Evolutionary conservation across 73 alveolate genomes (phyloP), one percentile per base, ranked within the genome.

Genomic region (Loxodes magnus): DNA sequence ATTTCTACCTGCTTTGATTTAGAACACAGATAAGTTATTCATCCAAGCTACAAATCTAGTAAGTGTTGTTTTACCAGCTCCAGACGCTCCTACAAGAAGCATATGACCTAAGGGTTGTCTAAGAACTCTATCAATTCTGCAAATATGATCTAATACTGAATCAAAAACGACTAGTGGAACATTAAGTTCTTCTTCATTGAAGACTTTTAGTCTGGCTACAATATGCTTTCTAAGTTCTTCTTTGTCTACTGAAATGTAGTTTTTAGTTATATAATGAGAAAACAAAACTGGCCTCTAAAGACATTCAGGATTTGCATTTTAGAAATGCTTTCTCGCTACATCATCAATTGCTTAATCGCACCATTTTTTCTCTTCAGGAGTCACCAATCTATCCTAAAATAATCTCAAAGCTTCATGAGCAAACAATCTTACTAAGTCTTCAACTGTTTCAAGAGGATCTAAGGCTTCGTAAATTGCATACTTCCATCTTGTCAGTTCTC

Each of bases 1-100:
- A 79, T 95, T 94, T 69, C 98, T 92, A 17, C 99, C 99, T 5
- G 98, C 98, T 66, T 94, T 94, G 48, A 94, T 86, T 50, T 94
- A 86, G 84, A 84, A 92, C 21, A 94, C 98, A 2, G 88, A 53
- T 29, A 92, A 78, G 51, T 94, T 92, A 46, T 94, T 94, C 85
- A 92, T 60, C 99, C 99, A 94, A 12, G 98, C 80, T 19, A 94
- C 99, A 64, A 94, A 94, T 53, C 97, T 71, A 20, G 98, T 82
- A 29, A 94, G 87, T 6, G 90, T 73, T 27, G 80, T 66, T 42
- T 67, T 73, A 16, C 81, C 81, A 6, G 67, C 77, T 34, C 81
- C 87, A 5, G 75, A 54, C 2, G 97, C 88, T 2, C 99, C 99
- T 7, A 92, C 98, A 21, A 94, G 80, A 38, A 94, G 77, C 16